Evolutionary conservation across 306 rosid genomes (phyloP), one percentile per base, ranked within the genome.

Genomic region (Casuarina cunninghamiana): DNA sequence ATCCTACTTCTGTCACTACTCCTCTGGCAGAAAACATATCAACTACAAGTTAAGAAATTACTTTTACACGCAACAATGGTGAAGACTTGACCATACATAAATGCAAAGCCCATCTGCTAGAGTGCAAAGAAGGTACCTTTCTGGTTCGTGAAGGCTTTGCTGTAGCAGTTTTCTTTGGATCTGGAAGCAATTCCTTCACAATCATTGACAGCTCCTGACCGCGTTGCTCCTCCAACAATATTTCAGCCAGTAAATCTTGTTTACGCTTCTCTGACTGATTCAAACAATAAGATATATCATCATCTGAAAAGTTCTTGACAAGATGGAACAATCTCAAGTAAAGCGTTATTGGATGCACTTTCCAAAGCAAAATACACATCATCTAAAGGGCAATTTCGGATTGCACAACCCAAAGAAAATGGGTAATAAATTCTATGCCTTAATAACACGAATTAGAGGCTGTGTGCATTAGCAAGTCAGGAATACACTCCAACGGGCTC

Each of bases 251-350:
- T 77, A 89, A 89, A 69, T 91, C 99, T 84, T 86, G 95, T 72
- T 91, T 91, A 43, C 88, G 91, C 83, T 90, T 90, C 85, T 90
- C 97, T 15, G 98, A 93, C 99, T 91, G 89, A 53, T 75, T 73
- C n/a, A 50, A 44, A 43, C 1, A 75, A 17, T 17, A 76, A 15
- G 37, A 55, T 41, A 53, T 45, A 73, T 21, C 49, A 68, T 62
- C 51, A 62, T 53, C 74, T 35, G 65, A 49, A 46, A 54, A 63
- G 13, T 16, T 63, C 61, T 53, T 77, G 66, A 46, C 43, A 42
- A 57, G 72, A 60, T 32, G 50, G 76, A 19, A 45, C 43, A 39
- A 54, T 32, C 58, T 44, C 53, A 46, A 37, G 41, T 8, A 42
- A 21, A 10, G 60, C 13, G 45, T 44, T 32, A 12, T 21, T 35